Percentiles rank a stretch among this genome's conserved stretches.
Conservation (phyloP, 2,329 filamentous ascomycete genomes). For the Scleromitrula shiraiana region DNA sequence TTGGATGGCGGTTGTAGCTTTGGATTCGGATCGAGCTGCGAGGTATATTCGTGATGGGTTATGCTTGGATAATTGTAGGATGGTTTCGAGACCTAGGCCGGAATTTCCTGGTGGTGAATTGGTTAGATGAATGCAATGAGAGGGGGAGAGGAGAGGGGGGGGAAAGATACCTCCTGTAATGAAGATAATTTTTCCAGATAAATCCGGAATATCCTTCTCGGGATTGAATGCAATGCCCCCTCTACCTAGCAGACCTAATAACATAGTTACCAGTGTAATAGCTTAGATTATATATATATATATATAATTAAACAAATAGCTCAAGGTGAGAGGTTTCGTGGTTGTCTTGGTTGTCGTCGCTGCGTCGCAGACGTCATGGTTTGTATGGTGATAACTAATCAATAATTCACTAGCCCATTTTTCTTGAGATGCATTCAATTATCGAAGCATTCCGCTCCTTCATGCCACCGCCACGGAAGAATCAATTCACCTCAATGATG, state of each 20-base stretch:
- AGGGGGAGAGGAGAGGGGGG: neutral
- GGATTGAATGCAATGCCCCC: slow-evolving; percentile 8
- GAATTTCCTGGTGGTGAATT: slow-evolving; percentile 19
- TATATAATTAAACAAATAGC: neutral
- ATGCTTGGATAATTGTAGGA: slow-evolving; percentile 35
- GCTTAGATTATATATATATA: neutral
- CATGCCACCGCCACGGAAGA: too few relatives aligned
- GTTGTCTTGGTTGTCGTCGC: too few relatives aligned
- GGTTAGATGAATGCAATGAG: neutral
- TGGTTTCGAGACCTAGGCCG: slow-evolving; percentile 39
- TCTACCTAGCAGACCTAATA: neutral
- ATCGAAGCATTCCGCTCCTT: too few relatives aligned
- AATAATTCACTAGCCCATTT: too few relatives aligned
- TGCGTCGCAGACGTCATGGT: too few relatives aligned
- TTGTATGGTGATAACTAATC: too few relatives aligned
- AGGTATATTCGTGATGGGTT: slow-evolving; percentile 33
- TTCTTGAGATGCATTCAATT: too few relatives aligned
- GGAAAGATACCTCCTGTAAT: slow-evolving; percentile 9
- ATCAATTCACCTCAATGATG: too few relatives aligned
- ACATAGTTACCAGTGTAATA: too few relatives aligned
- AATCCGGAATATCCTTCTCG: slow-evolving; percentile 29
- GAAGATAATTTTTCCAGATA: slow-evolving; percentile 36
- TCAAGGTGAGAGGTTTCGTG: neutral
- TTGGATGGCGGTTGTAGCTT: slow-evolving; percentile 31
- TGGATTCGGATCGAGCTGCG: slow-evolving; percentile 31